Conservation (phyloP, 805 yeast species). For the Hanseniaspora jakobsenii region DNA sequence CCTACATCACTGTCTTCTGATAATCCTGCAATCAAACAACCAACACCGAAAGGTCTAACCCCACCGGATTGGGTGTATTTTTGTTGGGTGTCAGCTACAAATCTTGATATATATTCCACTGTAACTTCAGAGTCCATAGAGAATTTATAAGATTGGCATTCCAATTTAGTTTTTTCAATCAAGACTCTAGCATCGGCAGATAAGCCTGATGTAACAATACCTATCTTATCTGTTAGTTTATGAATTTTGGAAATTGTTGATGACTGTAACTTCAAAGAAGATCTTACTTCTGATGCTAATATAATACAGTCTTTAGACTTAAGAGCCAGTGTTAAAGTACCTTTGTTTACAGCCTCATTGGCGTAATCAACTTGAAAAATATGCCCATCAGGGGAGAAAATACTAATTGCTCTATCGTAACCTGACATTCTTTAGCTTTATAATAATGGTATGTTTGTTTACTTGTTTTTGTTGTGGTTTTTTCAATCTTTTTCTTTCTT, state of each 20-base stretch:
- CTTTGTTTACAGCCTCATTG: constrained; percentile 92
- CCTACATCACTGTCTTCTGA: constrained; percentile 64
- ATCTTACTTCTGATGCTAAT: constrained; percentile 91
- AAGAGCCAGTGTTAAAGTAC: constrained; percentile 96
- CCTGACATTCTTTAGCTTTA: constrained; percentile 81
- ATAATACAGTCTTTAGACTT: constrained; percentile 84
- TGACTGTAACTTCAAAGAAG: constrained; percentile 89
- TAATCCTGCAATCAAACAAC: constrained; percentile 91
- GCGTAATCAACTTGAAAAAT: constrained; percentile 98
- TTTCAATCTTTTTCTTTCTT: too few species aligned
- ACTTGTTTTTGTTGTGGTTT: too few species aligned
- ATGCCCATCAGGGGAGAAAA: constrained; percentile 98
- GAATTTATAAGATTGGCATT: constrained; percentile 87
- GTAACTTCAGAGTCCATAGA: constrained; percentile 91
- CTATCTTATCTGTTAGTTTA: constrained; percentile 77
- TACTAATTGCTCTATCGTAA: constrained; percentile 96
- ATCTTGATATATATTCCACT: constrained; percentile 81
- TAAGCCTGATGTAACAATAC: constrained; percentile 90
- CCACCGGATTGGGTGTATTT: constrained; percentile 96
- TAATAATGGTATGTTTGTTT: too few species aligned
- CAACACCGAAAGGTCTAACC: constrained; percentile 93
- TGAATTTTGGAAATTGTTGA: constrained; percentile 89
- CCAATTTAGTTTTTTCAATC: constrained; percentile 89
- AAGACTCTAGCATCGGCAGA: constrained; percentile 96
- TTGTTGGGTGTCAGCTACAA: constrained; percentile 96